Conservation (phyloP, 495 filamentous ascomycete genomes). For the Xylaria longipes region DNA sequence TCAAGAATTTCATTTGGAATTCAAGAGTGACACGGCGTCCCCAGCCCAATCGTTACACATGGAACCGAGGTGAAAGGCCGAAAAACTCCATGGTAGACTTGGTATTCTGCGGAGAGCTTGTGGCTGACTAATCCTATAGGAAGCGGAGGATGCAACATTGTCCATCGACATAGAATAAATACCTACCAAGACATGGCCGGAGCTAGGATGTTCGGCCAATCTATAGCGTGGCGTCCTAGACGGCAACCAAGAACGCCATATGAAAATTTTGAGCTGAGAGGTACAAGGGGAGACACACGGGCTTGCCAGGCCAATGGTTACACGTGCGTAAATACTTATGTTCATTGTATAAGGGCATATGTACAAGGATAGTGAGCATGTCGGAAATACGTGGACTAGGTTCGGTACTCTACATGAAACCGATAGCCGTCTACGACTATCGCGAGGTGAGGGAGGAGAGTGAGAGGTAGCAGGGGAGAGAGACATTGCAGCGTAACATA, state of each 20-base stretch:
- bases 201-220: background rate
- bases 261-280: background rate
- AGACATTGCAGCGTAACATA: background rate
- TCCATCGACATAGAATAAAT: background rate
- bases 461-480: background rate
- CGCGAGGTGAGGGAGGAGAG: background rate
- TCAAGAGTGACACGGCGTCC: background rate
- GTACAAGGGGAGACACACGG: background rate
- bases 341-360: background rate
- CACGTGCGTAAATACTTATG: background rate
- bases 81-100: background rate
- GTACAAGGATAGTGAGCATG: background rate
- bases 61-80: background rate
- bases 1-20: conserved; percentile 10
- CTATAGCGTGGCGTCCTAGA: background rate
- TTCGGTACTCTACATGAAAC: conserved; percentile 1
- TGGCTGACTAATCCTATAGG: conserved; percentile 11
- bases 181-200: background rate
- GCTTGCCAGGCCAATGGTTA: background rate
- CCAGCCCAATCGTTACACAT: background rate
- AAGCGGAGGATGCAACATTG: background rate
- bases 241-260: background rate
- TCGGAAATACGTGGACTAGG: background rate
- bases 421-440: background rate
- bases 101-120: background rate